phyloP scores from a whole-genome alignment of 352 stramenopile genomes.

The Lagenidium sp. region DNA sequence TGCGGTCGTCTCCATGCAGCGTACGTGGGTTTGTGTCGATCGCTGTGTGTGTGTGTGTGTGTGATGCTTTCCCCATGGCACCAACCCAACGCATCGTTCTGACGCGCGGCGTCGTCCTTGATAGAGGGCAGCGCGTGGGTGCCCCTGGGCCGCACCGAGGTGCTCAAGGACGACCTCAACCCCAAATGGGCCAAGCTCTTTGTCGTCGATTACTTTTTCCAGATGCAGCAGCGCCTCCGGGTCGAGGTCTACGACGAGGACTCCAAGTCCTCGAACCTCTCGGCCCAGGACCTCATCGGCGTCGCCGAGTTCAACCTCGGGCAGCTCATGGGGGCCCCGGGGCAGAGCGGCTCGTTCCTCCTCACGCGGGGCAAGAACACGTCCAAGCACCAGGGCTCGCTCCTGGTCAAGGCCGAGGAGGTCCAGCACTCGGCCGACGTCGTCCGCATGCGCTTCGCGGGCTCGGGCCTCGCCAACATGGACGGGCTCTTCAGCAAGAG shows the following conservation, averaged over 20 bases:
- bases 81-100: not conserved
- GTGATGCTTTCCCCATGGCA: no score
- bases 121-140: conserved; percentile 49
- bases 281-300: conserved; percentile 72
- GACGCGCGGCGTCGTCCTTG: not conserved
- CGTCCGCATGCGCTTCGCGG: conserved; percentile 37
- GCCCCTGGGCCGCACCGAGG: conserved; percentile 69
- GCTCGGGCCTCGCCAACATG: conserved; percentile 42
- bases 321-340: conserved; percentile 66
- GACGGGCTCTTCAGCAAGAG: conserved; percentile 59
- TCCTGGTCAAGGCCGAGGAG: conserved; percentile 55
- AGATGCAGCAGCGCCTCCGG: conserved; percentile 75
- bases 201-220: conserved; percentile 78
- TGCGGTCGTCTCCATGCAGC: conserved; percentile 40
- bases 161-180: conserved; percentile 64
- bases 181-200: conserved; percentile 78
- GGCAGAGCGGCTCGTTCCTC: conserved; percentile 49
- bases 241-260: conserved; percentile 87
- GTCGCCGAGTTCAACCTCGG: conserved; percentile 64
- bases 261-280: conserved; percentile 41
- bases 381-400: conserved; percentile 31
- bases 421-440: conserved; percentile 35
- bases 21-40: conserved; percentile 7
- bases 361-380: conserved; percentile 32
- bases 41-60: conserved; percentile 7